These are phyloP conservation scores for Aspergillus clavatus DNA, from an alignment of 2,329 filamentous ascomycete genomes.

Conservation along the genomic window DNA sequence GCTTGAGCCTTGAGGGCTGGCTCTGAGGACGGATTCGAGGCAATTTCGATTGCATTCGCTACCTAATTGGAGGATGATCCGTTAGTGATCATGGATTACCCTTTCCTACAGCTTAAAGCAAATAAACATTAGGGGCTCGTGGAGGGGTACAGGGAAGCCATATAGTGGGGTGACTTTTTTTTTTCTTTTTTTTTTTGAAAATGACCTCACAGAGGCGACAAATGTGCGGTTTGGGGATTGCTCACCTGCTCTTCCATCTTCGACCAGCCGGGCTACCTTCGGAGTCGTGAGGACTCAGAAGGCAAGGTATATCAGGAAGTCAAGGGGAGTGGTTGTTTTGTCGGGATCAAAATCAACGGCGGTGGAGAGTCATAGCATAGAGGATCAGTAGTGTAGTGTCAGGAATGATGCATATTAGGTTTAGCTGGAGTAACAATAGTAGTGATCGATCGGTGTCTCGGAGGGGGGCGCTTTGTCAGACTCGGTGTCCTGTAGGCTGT, in stretches of 20 bases:
- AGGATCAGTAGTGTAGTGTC: constrained; percentile 5
- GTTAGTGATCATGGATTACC: constrained; percentile 13
- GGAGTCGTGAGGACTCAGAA: constrained; percentile 21
- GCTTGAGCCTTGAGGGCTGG: constrained; percentile 73
- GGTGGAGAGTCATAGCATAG: constrained; percentile 23
- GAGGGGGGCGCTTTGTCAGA: constrained; percentile 2
- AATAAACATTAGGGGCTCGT: background rate
- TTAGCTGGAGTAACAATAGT: background rate
- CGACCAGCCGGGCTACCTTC: constrained; percentile 35
- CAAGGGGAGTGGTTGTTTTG: constrained; percentile 12
- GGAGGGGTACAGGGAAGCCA: constrained; percentile 19
- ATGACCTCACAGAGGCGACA: constrained; percentile 1
- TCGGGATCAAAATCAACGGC: constrained; percentile 16
- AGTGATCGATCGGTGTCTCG: background rate
- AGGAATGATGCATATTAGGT: constrained; percentile 8
- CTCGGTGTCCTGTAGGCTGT: too few species aligned
- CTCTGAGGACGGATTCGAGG: constrained; percentile 75
- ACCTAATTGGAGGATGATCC: constrained; percentile 53
- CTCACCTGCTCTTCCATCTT: constrained; percentile 45
- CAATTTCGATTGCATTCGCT: constrained; percentile 92
- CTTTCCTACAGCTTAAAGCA: background rate
- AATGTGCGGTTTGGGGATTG: constrained; percentile 5
- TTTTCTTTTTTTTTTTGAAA: constrained; percentile 3
- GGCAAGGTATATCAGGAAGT: constrained; percentile 19
- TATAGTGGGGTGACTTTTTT: constrained; percentile 12